Evolutionary conservation across 768 basidiomycete genomes (phyloP).

Genomic region (Cantharellus cinnabarinus): DNA sequence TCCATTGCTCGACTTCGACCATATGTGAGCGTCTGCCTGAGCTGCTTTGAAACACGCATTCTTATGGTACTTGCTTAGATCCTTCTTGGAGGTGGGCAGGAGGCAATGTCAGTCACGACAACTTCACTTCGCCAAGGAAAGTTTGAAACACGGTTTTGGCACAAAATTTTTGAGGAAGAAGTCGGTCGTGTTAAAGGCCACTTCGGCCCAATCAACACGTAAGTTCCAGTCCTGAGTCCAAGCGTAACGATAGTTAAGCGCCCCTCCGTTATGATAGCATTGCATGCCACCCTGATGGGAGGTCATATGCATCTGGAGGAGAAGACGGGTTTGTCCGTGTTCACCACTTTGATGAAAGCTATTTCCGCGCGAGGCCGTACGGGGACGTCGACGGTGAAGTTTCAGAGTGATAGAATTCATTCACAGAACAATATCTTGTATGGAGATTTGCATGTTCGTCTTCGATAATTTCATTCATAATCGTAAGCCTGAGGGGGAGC

Average conservation of each 20-base stretch:
- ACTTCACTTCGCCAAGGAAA: constrained; percentile 87
- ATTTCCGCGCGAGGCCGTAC: constrained; percentile 80
- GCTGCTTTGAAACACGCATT: not conserved
- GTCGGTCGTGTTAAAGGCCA: constrained; percentile 94
- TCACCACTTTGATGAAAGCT: constrained; percentile 86
- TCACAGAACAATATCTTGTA: not conserved
- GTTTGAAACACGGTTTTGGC: constrained; percentile 97
- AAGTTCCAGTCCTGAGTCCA: constrained; percentile 17
- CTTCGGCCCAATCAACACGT: constrained; percentile 95
- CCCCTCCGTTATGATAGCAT: constrained; percentile 32
- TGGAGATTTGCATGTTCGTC: too few species aligned
- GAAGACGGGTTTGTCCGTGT: constrained; percentile 91
- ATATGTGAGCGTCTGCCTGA: constrained; percentile 32
- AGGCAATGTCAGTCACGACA: constrained; percentile 93
- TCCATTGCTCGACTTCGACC: constrained; percentile 67
- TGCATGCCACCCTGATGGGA: constrained; percentile 78
- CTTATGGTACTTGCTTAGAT: constrained; percentile 25
- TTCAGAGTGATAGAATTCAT: constrained; percentile 24
- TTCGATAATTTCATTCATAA: too few species aligned
- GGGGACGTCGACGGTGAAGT: constrained; percentile 53
- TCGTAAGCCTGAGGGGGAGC: too few species aligned
- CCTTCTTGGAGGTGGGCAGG: constrained; percentile 89
- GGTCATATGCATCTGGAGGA: constrained; percentile 78
- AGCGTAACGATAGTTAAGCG: not conserved
- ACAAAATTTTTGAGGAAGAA: constrained; percentile 91